A percentile compares a stretch with the other conserved stretches of the same genome.
Conservation (phyloP, 148 eudicot genomes). For the Diospyros kaki region DNA sequence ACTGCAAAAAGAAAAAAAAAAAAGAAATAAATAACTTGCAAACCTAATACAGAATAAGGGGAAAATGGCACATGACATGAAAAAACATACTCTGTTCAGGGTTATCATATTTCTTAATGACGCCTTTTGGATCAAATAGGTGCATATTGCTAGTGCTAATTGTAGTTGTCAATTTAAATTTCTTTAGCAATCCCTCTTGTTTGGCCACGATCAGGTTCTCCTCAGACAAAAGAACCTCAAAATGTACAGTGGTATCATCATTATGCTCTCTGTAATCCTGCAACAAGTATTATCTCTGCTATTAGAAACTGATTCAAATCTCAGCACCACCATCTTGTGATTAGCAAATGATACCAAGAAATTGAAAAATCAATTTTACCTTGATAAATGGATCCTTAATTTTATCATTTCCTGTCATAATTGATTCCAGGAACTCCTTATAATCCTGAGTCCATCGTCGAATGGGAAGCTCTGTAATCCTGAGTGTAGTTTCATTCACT, state of each 20-base stretch:
- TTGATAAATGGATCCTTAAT: conserved; percentile 55
- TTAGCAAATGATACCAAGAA: neutral
- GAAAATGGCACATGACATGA: too few species aligned
- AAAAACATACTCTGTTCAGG: conserved; percentile 73
- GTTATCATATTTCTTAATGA: conserved; percentile 73
- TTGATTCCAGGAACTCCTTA: conserved; percentile 64
- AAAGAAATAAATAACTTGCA: neutral
- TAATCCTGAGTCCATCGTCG: conserved; percentile 87
- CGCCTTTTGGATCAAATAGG: conserved; percentile 70
- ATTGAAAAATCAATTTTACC: conserved; percentile 22
- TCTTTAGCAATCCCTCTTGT: conserved; percentile 89
- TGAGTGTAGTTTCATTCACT: conserved; percentile 43
- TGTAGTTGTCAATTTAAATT: conserved; percentile 71
- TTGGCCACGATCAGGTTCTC: conserved; percentile 48
- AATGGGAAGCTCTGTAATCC: conserved; percentile 72
- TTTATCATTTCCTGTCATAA: conserved; percentile 41
- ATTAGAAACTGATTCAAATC: neutral
- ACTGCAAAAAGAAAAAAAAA: conserved; percentile 41
- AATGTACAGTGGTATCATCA: conserved; percentile 41
- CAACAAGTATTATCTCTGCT: conserved; percentile 10
- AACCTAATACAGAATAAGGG: neutral
- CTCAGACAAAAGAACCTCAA: conserved; percentile 42
- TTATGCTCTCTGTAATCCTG: conserved; percentile 53
- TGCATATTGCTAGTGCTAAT: conserved; percentile 95
- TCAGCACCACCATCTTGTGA: neutral